Conservation (phyloP, 2,329 filamentous ascomycete species). For the Ceratocystis lukuohia region DNA sequence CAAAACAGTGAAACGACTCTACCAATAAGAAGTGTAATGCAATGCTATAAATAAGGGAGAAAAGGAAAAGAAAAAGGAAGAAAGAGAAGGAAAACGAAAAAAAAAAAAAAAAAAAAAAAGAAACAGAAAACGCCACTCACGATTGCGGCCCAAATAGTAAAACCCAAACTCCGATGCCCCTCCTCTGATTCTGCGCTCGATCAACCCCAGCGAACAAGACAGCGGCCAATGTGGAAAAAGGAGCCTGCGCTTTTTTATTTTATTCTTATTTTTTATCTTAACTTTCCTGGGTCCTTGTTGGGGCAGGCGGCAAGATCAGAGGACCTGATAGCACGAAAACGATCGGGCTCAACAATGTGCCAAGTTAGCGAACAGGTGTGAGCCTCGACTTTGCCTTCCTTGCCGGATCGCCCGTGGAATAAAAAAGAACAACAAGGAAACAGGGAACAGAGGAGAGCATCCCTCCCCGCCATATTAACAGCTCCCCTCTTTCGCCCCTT, state of each 20-base stretch:
- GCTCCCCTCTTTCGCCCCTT: neutral
- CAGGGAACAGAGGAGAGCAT: neutral
- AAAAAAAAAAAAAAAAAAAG: no score
- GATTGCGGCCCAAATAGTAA: conserved; percentile 1
- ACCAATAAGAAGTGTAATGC: neutral
- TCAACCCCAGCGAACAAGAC: neutral
- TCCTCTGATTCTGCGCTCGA: neutral
- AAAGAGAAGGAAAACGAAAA: neutral
- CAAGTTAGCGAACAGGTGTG: no score
- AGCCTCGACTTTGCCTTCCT: neutral
- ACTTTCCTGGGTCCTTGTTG: no score
- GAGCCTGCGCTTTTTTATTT: no score
- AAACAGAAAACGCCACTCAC: neutral
- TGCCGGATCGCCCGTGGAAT: neutral
- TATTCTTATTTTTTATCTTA: no score
- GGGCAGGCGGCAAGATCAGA: no score
- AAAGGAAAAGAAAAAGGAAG: neutral
- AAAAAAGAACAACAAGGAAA: neutral
- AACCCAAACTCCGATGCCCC: conserved; percentile 1
- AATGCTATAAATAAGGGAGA: neutral
- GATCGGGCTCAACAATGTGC: no score
- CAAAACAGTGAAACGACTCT: no score
- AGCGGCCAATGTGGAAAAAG: no score
- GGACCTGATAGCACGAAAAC: no score
- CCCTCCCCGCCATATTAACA: neutral